Evolutionary conservation across 2,329 filamentous ascomycete species (phyloP).

Genomic region (Colletotrichum sansevieriae): DNA sequence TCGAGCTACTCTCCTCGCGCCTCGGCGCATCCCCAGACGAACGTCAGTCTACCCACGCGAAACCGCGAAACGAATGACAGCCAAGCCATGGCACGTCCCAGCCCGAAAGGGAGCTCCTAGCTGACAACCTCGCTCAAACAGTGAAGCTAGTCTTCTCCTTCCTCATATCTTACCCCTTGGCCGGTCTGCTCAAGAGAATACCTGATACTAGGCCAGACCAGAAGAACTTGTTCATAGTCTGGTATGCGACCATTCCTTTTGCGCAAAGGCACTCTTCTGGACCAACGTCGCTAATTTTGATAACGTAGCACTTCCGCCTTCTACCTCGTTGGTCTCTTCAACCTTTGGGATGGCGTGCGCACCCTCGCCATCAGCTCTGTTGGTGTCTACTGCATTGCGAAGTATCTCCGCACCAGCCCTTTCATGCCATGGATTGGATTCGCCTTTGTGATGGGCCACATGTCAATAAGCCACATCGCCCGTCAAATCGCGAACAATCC

Average conservation of each 20-base stretch:
- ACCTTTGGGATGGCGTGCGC: conserved; percentile 86
- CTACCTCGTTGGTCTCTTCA: conserved; percentile 93
- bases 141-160: conserved; percentile 95
- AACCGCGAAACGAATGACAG: conserved; percentile 49
- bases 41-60: conserved; percentile 51
- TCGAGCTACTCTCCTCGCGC: conserved; percentile 55
- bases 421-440: conserved; percentile 99
- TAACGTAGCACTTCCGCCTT: conserved; percentile 79
- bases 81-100: conserved; percentile 14
- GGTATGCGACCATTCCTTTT: conserved; percentile 59
- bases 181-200: conserved; percentile 88
- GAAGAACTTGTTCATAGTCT: conserved; percentile 91
- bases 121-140: conserved; percentile 52
- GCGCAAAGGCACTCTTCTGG: conserved; percentile 2
- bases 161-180: conserved; percentile 91
- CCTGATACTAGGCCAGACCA: conserved; percentile 85
- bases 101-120: not conserved
- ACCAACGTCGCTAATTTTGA: conserved; percentile 3
- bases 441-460: conserved; percentile 93
- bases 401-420: conserved; percentile 81
- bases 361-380: conserved; percentile 85
- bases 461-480: conserved; percentile 89
- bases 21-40: conserved; percentile 62
- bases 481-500: conserved; percentile 80
- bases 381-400: conserved; percentile 86